Conservation (phyloP, 2,329 filamentous ascomycete genomes). For the Aurifilum marmelostoma region DNA sequence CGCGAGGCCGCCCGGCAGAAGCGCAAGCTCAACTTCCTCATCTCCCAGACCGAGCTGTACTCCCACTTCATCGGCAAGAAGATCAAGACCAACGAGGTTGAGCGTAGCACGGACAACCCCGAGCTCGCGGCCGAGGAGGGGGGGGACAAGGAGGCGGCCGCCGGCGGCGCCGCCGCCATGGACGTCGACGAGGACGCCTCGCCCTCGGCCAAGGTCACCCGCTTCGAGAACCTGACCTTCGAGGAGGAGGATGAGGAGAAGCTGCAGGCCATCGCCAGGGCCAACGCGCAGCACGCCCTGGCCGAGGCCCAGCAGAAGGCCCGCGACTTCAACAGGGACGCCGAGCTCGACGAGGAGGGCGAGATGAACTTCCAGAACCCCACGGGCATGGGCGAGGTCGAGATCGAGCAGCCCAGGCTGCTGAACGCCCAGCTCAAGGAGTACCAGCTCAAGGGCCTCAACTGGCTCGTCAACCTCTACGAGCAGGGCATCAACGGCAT, state of each 20-base stretch:
- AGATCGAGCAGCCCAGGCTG: conserved; percentile 92
- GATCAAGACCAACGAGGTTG: conserved; percentile 95
- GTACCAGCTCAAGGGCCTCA: conserved; percentile 98
- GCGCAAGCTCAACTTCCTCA: conserved; percentile 98
- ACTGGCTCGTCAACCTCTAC: conserved; percentile 98
- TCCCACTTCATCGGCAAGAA: conserved; percentile 99
- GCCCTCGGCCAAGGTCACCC: conserved; percentile 74
- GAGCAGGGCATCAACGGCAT: conserved; percentile 99
- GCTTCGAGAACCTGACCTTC: conserved; percentile 94
- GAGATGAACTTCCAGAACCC: conserved; percentile 99
- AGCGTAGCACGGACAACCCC: conserved; percentile 83
- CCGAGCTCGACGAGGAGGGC: conserved; percentile 80
- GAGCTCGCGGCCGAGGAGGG: conserved; percentile 64
- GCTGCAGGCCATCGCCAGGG: conserved; percentile 82
- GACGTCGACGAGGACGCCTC: conserved; percentile 57
- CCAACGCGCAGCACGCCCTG: conserved; percentile 94
- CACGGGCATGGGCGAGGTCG: conserved; percentile 88
- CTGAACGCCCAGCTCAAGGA: conserved; percentile 95
- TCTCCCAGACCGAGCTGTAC: conserved; percentile 97
- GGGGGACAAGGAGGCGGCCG: conserved; percentile 40
- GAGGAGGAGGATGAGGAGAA: conserved; percentile 89
- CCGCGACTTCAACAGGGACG: conserved; percentile 82
- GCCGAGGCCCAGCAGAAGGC: conserved; percentile 93
- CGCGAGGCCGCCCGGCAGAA: conserved; percentile 97
- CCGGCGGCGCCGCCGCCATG: conserved; percentile 43